Evolutionary conservation across 2,329 filamentous ascomycete genomes (phyloP), one percentile per base, ranked within the genome.

Genomic region (Didymella segeticola): DNA sequence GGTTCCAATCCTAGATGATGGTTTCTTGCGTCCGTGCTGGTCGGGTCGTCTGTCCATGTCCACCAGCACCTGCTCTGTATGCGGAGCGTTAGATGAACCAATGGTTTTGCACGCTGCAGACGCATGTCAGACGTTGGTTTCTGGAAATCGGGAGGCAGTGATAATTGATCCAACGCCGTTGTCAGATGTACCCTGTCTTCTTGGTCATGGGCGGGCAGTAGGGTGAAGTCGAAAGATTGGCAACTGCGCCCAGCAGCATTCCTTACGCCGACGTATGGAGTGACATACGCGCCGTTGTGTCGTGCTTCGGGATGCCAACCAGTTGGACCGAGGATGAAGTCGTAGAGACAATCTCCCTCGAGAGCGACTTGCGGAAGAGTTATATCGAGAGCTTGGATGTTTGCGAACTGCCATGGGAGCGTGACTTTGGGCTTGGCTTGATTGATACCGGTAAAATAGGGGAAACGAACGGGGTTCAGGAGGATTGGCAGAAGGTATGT

Each of bases 1-100:
- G 69, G 68, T 14, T 71, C 68, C 5, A 71, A 56, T 17, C 31
- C 60, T 2, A 70, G 61, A 8, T 61, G 55, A 7, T 60, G 43
- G 2, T 48, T 1, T 10, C 4, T 7, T 0, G 31, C 9, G 17
- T 53, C 8, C 0, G 38, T 34, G 8, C 12, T 36, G 11, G 15
- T 27, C 0, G 58, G 51, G 22, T 52, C 4, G 9, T 54, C 38
- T 5, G 38, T 46, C 63, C 62, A 65, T 5, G 56, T 62, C 56
- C 57, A 64, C 64, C 66, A 66, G 31, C 60, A 4, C 12, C 26
- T 15, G 38, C 36, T 17, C 1, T 11, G 20, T 8, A 67, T 29
- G 1, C 64, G 61, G 3, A 67, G 53, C 1, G 64, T 67, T 12
- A 68, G 43, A 9, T 62, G 51, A 0, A 47, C 42, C 15, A 68